These are phyloP conservation scores for Brassica hybrid DNA, from an alignment of 441 rosid genomes.

Conservation along the genomic window DNA sequence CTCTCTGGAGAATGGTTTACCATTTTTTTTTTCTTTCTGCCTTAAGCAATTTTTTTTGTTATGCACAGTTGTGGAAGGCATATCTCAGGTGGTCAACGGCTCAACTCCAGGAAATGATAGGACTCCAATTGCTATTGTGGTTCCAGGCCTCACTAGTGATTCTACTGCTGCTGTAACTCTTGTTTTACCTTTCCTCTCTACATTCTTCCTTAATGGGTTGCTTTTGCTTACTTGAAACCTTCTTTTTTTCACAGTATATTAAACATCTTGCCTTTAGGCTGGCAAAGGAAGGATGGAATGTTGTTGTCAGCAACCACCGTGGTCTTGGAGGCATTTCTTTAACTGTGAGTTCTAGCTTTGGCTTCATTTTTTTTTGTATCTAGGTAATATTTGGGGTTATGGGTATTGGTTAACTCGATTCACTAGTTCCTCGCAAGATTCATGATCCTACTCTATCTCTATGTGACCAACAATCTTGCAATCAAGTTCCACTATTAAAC, in stretches of 20 bases:
- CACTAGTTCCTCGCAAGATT: background rate
- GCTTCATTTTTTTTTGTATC: background rate
- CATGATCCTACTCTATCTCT: background rate
- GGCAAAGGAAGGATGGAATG: conserved; percentile 78
- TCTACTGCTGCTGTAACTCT: conserved; percentile 72
- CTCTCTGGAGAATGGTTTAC: too few species aligned
- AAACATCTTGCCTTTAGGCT: conserved; percentile 66
- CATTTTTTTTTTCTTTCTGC: background rate
- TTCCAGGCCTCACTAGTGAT: conserved; percentile 93
- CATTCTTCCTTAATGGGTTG: background rate
- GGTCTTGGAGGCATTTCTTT: conserved; percentile 86
- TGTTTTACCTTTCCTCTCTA: conserved; percentile 2
- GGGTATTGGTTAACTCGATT: too few species aligned
- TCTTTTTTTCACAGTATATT: conserved; percentile 55
- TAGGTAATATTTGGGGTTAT: background rate
- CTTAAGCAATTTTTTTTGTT: background rate
- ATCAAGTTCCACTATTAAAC: background rate
- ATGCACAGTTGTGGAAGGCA: conserved; percentile 49
- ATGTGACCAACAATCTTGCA: background rate
- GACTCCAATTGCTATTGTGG: conserved; percentile 69
- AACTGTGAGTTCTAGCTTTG: conserved; percentile 61
- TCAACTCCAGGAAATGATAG: conserved; percentile 53
- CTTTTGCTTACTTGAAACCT: conserved; percentile 9
- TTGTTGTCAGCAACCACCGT: conserved; percentile 88
- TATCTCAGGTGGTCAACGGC: conserved; percentile 40